These are phyloP conservation scores for Geranium brycei DNA, from an alignment of 345 rosid genomes.

Conservation along the genomic window DNA sequence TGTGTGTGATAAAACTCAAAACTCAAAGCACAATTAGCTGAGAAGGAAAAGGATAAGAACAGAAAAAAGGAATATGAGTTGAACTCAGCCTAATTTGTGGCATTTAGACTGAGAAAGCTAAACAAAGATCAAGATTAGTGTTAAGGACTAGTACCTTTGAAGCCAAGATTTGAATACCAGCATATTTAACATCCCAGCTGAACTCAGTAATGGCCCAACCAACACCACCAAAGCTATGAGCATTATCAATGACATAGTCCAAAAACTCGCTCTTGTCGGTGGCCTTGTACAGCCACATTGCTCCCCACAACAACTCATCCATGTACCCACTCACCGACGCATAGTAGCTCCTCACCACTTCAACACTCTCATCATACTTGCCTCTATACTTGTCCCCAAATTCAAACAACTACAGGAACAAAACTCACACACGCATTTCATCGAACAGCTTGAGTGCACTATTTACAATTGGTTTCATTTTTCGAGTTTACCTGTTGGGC, in stretches of 20 bases:
- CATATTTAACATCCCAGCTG: slow-evolving; percentile 97
- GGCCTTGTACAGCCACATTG: slow-evolving; percentile 85
- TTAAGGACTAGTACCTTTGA: slow-evolving; percentile 41
- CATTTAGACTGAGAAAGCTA: too few relatives aligned
- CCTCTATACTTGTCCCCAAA: slow-evolving; percentile 76
- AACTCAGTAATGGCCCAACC: slow-evolving; percentile 90
- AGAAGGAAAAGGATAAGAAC: too few relatives aligned
- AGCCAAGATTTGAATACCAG: slow-evolving; percentile 68
- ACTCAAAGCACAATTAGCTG: too few relatives aligned
- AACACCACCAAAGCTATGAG: slow-evolving; percentile 55
- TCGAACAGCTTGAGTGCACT: too few relatives aligned
- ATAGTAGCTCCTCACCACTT: slow-evolving; percentile 70
- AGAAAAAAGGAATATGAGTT: too few relatives aligned
- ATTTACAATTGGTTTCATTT: too few relatives aligned
- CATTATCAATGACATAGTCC: slow-evolving; percentile 45
- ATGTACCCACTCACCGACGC: slow-evolving; percentile 87
- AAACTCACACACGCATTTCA: too few relatives aligned
- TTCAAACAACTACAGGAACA: slow-evolving; percentile 48
- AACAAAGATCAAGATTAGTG: too few relatives aligned
- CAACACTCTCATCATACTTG: slow-evolving; percentile 58
- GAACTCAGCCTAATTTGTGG: background rate
- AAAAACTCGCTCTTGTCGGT: slow-evolving; percentile 58
- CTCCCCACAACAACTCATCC: slow-evolving; percentile 96
- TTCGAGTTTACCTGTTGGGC: slow-evolving; percentile 52
- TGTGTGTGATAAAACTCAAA: too few relatives aligned